phyloP scores from a whole-genome alignment of 2,329 filamentous ascomycete genomes.

The Tolypocladium ophioglossoides region DNA sequence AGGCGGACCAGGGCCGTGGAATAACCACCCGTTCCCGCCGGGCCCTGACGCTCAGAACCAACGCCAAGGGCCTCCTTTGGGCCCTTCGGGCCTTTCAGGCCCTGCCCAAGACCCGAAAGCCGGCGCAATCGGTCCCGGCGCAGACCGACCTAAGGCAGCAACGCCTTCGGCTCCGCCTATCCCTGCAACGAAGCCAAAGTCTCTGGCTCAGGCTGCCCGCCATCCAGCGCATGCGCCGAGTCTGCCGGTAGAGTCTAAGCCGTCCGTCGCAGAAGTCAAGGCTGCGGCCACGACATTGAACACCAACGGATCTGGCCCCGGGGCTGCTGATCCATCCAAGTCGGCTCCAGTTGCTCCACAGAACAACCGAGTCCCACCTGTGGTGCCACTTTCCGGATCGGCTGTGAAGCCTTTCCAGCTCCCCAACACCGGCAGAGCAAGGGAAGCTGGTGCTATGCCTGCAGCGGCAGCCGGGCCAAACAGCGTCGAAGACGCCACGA shows the following conservation, averaged over 20 bases:
- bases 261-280: constrained; percentile 37
- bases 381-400: constrained; percentile 49
- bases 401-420: constrained; percentile 26
- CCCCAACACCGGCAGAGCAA: constrained; percentile 14
- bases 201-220: constrained; percentile 32
- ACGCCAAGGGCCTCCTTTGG: constrained; percentile 40
- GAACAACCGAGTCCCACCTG: constrained; percentile 49
- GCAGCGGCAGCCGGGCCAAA: constrained; percentile 22
- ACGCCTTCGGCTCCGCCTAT: constrained; percentile 33
- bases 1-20: constrained; percentile 50
- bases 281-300: constrained; percentile 30
- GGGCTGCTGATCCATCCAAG: constrained; percentile 24
- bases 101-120: constrained; percentile 31
- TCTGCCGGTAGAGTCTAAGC: constrained; percentile 59
- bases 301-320: constrained; percentile 25
- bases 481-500: constrained; percentile 55
- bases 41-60: constrained; percentile 49
- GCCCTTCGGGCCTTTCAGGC: too few species aligned
- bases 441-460: constrained; percentile 24
- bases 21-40: constrained; percentile 50
- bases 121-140: constrained; percentile 28
- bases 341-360: constrained; percentile 37
- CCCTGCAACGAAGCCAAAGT: constrained; percentile 44
- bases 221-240: constrained; percentile 44
- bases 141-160: constrained; percentile 36